Conservation (phyloP, 75 land plant species). For the Pinus taeda region DNA sequence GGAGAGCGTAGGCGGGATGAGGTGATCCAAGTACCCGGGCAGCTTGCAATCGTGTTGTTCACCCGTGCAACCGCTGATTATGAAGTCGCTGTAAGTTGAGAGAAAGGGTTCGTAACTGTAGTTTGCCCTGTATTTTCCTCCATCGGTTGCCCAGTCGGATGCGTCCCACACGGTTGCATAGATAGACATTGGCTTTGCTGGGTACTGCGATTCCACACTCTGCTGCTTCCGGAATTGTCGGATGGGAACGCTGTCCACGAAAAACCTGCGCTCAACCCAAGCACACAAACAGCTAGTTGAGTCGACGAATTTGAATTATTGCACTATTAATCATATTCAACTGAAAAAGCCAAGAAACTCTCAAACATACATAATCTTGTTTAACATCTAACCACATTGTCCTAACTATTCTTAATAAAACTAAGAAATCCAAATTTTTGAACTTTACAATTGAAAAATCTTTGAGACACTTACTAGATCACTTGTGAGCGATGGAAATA, state of each 20-base stretch:
- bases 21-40: not conserved
- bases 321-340: too few species aligned
- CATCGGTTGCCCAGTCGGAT: slow-evolving; percentile 42
- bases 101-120: slow-evolving; percentile 37
- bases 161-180: slow-evolving; percentile 50
- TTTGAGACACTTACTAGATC: too few species aligned
- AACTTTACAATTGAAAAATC: too few species aligned
- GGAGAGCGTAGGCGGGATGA: slow-evolving; percentile 10
- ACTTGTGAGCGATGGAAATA: too few species aligned
- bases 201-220: slow-evolving; percentile 19
- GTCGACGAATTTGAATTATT: too few species aligned
- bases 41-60: not conserved
- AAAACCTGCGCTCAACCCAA: slow-evolving; percentile 22
- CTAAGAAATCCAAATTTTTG: too few species aligned
- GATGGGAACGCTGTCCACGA: slow-evolving; percentile 39
- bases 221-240: slow-evolving; percentile 14
- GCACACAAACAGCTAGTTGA: too few species aligned
- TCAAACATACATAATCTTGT: too few species aligned
- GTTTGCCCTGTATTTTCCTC: slow-evolving; percentile 37
- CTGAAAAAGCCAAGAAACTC: too few species aligned
- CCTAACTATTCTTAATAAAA: too few species aligned
- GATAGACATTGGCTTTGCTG: slow-evolving; percentile 33
- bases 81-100: slow-evolving; percentile 29
- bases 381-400: too few species aligned
- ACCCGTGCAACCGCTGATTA: slow-evolving; percentile 22